phyloP scores from a whole-genome alignment of 2,329 filamentous ascomycete genomes.

The Xylariaceae sp. region DNA sequence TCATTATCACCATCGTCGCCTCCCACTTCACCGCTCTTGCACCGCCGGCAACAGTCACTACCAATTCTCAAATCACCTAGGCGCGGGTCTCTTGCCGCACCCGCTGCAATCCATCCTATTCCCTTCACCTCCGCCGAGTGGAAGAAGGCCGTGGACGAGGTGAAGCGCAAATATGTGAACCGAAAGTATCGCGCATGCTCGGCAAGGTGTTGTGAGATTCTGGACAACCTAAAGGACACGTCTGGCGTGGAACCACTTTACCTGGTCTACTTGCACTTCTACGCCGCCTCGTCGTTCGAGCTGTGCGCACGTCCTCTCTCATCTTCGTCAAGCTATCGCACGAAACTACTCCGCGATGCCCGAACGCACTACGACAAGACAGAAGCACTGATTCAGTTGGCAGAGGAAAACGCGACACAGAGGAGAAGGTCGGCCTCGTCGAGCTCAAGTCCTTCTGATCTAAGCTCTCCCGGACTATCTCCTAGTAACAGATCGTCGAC shows the following conservation, averaged over 20 bases:
- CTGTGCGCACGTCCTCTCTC: constrained; percentile 56
- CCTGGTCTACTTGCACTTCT: constrained; percentile 63
- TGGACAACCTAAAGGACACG: constrained; percentile 50
- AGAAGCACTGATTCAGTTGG: constrained; percentile 48
- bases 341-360: constrained; percentile 53
- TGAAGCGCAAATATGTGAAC: constrained; percentile 57
- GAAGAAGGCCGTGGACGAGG: constrained; percentile 52
- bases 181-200: constrained; percentile 57
- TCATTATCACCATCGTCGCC: constrained; percentile 11
- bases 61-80: constrained; percentile 28
- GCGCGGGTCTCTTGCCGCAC: constrained; percentile 26
- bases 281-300: constrained; percentile 62
- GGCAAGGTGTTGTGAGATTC: constrained; percentile 54
- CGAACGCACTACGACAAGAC: constrained; percentile 55
- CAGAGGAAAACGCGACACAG: constrained; percentile 45
- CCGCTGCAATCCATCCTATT: constrained; percentile 35
- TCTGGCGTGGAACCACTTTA: constrained; percentile 54
- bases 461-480: constrained; percentile 52
- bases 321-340: constrained; percentile 49
- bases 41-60: constrained; percentile 35
- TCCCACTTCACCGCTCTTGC: constrained; percentile 11
- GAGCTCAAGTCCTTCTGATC: constrained; percentile 42
- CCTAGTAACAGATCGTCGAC: constrained; percentile 51
- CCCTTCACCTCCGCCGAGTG: constrained; percentile 54
- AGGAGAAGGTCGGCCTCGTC: constrained; percentile 43